Evolutionary conservation across 2,329 filamentous ascomycete genomes (phyloP).

Genomic region (Lasiodiplodia sp.): DNA sequence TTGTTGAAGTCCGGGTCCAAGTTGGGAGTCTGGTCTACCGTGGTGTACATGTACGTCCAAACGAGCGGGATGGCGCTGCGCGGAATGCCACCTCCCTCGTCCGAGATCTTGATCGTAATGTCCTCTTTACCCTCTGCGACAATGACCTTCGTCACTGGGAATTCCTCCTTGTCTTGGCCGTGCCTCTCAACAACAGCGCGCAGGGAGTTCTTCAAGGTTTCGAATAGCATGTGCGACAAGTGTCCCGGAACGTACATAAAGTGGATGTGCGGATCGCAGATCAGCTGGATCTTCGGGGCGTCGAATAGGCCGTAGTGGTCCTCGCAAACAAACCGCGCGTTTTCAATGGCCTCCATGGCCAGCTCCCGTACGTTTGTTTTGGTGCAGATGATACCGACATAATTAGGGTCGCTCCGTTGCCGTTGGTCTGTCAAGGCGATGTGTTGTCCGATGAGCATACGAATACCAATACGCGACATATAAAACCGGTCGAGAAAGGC

Average conservation of each 20-base stretch:
- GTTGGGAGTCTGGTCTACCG: constrained; percentile 92
- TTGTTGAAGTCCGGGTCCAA: constrained; percentile 98
- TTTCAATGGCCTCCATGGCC: constrained; percentile 96
- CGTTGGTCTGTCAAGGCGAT: constrained; percentile 95
- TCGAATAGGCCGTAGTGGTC: constrained; percentile 98
- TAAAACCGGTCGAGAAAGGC: constrained; percentile 98
- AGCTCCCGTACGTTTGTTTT: constrained; percentile 96
- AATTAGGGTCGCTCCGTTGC: constrained; percentile 86
- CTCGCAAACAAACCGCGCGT: constrained; percentile 98
- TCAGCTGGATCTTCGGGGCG: constrained; percentile 93
- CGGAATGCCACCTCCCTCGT: constrained; percentile 96
- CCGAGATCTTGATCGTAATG: constrained; percentile 97
- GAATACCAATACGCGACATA: constrained; percentile 98
- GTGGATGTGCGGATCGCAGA: constrained; percentile 91
- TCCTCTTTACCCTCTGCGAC: constrained; percentile 98
- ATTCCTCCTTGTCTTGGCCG: constrained; percentile 93
- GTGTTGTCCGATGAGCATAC: constrained; percentile 98
- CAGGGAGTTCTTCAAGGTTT: constrained; percentile 97
- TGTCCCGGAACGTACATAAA: constrained; percentile 99
- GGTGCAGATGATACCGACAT: constrained; percentile 98
- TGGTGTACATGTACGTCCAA: constrained; percentile 99
- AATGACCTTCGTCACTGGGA: constrained; percentile 96
- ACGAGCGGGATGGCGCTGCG: constrained; percentile 92
- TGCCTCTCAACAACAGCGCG: constrained; percentile 96
- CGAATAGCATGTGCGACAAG: constrained; percentile 98